Evolutionary conservation across 805 yeast genomes (phyloP).

Genomic region (Barnettozyma pratensis): DNA sequence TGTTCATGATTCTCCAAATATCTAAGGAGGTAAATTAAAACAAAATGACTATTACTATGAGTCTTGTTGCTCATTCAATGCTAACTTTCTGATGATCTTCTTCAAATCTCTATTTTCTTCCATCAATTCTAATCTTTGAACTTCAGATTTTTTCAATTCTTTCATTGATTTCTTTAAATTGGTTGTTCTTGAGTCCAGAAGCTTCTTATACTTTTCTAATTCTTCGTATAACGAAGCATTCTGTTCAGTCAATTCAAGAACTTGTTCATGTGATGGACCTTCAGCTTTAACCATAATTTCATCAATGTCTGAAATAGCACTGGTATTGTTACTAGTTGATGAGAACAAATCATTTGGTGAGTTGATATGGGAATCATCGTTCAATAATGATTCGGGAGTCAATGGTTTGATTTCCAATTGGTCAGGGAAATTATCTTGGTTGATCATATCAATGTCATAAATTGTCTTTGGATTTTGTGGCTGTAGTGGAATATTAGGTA

Average conservation of each 20-base stretch:
- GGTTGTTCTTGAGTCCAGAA: slow-evolving; percentile 29
- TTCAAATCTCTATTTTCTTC: slow-evolving; percentile 34
- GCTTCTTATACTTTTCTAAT: slow-evolving; percentile 25
- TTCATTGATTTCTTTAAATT: slow-evolving; percentile 29
- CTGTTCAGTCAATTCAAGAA: slow-evolving; percentile 1
- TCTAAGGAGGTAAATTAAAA: neutral
- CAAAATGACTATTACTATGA: neutral
- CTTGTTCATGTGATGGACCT: slow-evolving; percentile 1
- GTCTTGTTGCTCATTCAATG: slow-evolving; percentile 12
- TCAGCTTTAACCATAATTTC: no score
- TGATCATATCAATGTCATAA: neutral
- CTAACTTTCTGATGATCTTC: slow-evolving; percentile 20
- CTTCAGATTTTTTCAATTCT: slow-evolving; percentile 32
- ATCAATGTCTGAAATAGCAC: no score
- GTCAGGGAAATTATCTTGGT: neutral
- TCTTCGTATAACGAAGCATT: slow-evolving; percentile 2
- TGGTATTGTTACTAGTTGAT: slow-evolving; percentile 8
- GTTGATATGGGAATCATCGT: slow-evolving; percentile 21
- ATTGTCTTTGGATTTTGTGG: neutral
- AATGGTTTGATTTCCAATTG: slow-evolving; percentile 14
- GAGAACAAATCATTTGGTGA: slow-evolving; percentile 14
- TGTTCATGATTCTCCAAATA: neutral
- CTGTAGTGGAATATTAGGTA: neutral
- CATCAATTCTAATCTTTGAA: slow-evolving; percentile 30
- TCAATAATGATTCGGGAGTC: slow-evolving; percentile 34